Evolutionary conservation across 495 filamentous ascomycete genomes (phyloP).

Genomic region (Amphirosellinia nigrospora): DNA sequence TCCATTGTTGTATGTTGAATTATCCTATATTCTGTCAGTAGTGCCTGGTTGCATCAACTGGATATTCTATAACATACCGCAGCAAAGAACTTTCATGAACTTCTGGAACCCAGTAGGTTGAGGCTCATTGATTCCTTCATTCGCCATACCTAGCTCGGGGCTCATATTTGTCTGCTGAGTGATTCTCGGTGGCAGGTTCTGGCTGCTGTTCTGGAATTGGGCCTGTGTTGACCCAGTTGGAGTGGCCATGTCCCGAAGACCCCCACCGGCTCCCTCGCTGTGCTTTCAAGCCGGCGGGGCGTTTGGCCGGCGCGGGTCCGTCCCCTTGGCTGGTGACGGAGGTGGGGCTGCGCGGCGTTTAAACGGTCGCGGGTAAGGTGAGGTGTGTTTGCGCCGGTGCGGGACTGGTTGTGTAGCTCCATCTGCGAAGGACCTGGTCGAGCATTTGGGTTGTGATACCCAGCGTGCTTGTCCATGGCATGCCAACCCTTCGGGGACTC

Average conservation of each 20-base stretch:
- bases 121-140: constrained; percentile 51
- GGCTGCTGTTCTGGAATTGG: constrained; percentile 86
- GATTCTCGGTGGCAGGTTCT: constrained; percentile 76
- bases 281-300: constrained; percentile 69
- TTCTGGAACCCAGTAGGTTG: constrained; percentile 68
- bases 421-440: constrained; percentile 77
- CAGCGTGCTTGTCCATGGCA: constrained; percentile 84
- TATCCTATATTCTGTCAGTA: constrained; percentile 8
- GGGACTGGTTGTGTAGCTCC: constrained; percentile 72
- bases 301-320: constrained; percentile 85
- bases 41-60: background rate
- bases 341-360: constrained; percentile 94
- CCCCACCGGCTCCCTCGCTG: constrained; percentile 75
- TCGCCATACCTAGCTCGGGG: constrained; percentile 48
- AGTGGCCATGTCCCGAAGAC: constrained; percentile 72
- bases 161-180: constrained; percentile 60
- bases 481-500: constrained; percentile 83
- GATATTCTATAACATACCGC: constrained; percentile 60
- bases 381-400: constrained; percentile 63
- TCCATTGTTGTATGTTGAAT: constrained; percentile 26
- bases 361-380: constrained; percentile 87
- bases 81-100: constrained; percentile 83
- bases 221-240: constrained; percentile 84
- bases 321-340: constrained; percentile 83
- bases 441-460: constrained; percentile 75